Conservation (phyloP, 108 stramenopile species). For the Cyclostephanos invisitatus region DNA sequence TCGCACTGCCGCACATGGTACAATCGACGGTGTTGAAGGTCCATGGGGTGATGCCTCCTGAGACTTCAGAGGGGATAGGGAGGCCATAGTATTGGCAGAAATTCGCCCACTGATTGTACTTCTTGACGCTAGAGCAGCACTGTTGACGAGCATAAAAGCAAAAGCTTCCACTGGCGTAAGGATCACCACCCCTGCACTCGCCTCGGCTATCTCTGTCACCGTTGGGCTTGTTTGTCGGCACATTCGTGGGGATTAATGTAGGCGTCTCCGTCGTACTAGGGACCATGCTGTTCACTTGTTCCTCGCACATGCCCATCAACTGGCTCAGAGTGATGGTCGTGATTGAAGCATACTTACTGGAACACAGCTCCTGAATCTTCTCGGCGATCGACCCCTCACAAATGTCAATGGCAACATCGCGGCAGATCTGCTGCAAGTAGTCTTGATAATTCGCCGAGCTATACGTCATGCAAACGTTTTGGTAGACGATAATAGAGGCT, state of each 20-base stretch:
- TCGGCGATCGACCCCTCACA: neutral
- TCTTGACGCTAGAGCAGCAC: neutral
- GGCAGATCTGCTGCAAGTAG: constrained; percentile 12
- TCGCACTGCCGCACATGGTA: neutral
- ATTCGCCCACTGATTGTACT: neutral
- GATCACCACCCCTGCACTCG: neutral
- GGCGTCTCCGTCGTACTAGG: neutral
- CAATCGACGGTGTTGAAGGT: neutral
- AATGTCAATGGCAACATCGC: neutral
- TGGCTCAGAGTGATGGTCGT: neutral
- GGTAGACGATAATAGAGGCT: neutral
- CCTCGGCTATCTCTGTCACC: neutral
- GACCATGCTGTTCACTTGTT: neutral
- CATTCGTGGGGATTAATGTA: neutral
- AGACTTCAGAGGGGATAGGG: neutral
- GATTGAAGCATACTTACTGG: neutral
- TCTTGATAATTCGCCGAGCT: neutral
- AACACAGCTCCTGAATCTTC: neutral
- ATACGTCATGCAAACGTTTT: neutral
- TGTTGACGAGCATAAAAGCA: neutral
- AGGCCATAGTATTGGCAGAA: neutral
- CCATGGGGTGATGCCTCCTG: neutral
- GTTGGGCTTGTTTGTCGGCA: neutral
- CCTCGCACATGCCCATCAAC: neutral
- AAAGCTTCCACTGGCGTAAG: neutral